Evolutionary conservation across 1,139 yeast genomes (phyloP).

Genomic region (Yamadazyma dushanensis): DNA sequence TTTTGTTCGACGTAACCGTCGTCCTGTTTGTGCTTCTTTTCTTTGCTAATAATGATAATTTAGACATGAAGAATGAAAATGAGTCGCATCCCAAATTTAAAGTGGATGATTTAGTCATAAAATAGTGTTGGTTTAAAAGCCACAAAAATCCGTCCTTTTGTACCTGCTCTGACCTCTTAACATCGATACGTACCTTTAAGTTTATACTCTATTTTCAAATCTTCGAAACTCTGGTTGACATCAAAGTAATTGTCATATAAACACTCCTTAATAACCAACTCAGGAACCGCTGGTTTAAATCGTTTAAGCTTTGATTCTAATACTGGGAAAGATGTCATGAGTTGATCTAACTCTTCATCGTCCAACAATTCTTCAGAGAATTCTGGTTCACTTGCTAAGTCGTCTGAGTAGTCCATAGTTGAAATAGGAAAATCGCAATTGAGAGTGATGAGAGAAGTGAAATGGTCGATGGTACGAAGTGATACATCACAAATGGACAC

Average conservation of each 20-base stretch:
- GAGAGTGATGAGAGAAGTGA: too few species aligned
- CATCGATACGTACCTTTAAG: conserved; percentile 46
- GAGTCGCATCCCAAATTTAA: too few species aligned
- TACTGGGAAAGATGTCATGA: conserved; percentile 42
- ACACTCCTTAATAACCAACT: conserved; percentile 56
- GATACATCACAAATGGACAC: too few species aligned
- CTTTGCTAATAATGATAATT: conserved; percentile 50
- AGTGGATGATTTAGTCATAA: too few species aligned
- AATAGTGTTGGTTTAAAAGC: too few species aligned
- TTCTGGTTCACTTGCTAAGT: conserved; percentile 15
- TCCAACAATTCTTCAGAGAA: conserved; percentile 23
- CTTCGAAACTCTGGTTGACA: conserved; percentile 51
- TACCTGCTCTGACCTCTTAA: too few species aligned
- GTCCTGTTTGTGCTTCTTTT: conserved; percentile 26
- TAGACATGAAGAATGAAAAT: conserved; percentile 26
- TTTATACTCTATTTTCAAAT: conserved; percentile 46
- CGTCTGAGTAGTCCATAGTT: conserved; percentile 14
- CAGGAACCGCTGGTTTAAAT: conserved; percentile 43
- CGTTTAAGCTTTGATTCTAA: conserved; percentile 34
- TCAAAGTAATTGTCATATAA: conserved; percentile 64
- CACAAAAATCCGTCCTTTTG: too few species aligned
- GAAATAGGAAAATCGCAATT: background rate
- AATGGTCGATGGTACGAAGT: too few species aligned
- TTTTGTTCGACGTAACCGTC: conserved; percentile 12
- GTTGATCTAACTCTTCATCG: conserved; percentile 39